Evolutionary conservation across 2,329 filamentous ascomycete species (phyloP).

Genomic region (Magnaporthiopsis poae): DNA sequence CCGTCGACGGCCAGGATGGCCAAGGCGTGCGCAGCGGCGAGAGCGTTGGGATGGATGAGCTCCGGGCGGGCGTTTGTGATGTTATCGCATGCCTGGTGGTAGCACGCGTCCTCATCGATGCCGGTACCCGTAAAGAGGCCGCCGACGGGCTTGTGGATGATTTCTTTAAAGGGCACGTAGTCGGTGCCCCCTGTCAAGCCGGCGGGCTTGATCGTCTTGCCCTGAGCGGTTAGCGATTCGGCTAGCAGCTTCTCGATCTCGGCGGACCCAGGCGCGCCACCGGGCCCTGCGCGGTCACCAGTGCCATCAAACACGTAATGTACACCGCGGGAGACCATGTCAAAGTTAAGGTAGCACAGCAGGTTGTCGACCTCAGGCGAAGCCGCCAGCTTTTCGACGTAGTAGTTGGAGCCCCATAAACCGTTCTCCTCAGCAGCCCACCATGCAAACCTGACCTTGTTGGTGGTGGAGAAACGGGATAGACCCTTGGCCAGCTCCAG

Average conservation of each 20-base stretch:
- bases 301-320: constrained; percentile 49
- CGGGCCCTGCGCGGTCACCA: constrained; percentile 50
- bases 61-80: constrained; percentile 6
- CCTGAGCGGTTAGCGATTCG: constrained; percentile 19
- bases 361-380: constrained; percentile 38
- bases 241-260: constrained; percentile 40
- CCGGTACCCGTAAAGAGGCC: constrained; percentile 56
- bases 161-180: constrained; percentile 55
- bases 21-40: constrained; percentile 4
- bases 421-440: constrained; percentile 50
- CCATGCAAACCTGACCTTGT: constrained; percentile 50
- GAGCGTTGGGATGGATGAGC: constrained; percentile 7
- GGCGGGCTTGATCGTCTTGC: constrained; percentile 38
- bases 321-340: constrained; percentile 44
- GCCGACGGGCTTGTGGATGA: constrained; percentile 49
- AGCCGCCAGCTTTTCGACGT: constrained; percentile 30
- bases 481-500: constrained; percentile 54
- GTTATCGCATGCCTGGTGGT: constrained; percentile 35
- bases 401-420: constrained; percentile 47
- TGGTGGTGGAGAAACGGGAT: constrained; percentile 27
- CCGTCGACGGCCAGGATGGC: constrained; percentile 4
- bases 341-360: constrained; percentile 46
- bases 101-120: constrained; percentile 35
- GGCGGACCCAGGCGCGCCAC: constrained; percentile 40
- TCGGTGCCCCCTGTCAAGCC: constrained; percentile 54